Evolutionary conservation across 2,329 filamentous ascomycete genomes (phyloP), one percentile per base, ranked within the genome.

Genomic region (Venturia asperata): DNA sequence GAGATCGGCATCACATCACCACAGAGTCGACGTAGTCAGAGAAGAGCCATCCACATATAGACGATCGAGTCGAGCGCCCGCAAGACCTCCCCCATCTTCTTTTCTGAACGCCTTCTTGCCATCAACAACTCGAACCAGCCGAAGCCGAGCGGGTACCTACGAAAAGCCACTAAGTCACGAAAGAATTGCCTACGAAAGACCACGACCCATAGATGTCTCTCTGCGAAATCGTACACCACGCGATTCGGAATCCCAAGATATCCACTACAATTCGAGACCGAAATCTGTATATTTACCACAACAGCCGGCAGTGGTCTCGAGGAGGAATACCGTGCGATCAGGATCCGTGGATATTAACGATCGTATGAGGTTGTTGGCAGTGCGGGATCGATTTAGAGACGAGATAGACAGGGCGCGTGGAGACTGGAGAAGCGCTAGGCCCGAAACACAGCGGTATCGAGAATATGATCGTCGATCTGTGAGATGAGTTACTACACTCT

Each of bases 311-410:
- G 52, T 24, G 13, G 49, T 19, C 15, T 37, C 63, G 34, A 64
- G 42, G 37, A 64, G 39, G 19, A 30, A 11, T 21, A 27, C 37
- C 11, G 58, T 27, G 39, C 43, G 52, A 17, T 58, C 52, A 34
- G 63, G 52, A 5, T 64, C 63, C 17, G 21, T 64, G 21, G 52
- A 58, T 27, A 45, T 64, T 9, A 47, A 64, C 21, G 37, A 64
- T 21, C 47, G 63, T 15, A 64, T 64, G 63, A 47, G 49, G 63
- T 42, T 64, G 27, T 27, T 64, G 19, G 45, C 27, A 5, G 24
- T 64, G 11, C 47, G 63, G 2, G 63, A 64, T 52, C 47, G 63
- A n/a, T 64, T 64, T 21, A 39, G 63, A 56, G 63, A 64, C 19
- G 63, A 64, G 37, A n/a, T 64, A 15, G 63, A 64, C 17, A 64